Evolutionary conservation across 2,329 filamentous ascomycete species (phyloP).

Genomic region (Ceratocystis harringtonii): DNA sequence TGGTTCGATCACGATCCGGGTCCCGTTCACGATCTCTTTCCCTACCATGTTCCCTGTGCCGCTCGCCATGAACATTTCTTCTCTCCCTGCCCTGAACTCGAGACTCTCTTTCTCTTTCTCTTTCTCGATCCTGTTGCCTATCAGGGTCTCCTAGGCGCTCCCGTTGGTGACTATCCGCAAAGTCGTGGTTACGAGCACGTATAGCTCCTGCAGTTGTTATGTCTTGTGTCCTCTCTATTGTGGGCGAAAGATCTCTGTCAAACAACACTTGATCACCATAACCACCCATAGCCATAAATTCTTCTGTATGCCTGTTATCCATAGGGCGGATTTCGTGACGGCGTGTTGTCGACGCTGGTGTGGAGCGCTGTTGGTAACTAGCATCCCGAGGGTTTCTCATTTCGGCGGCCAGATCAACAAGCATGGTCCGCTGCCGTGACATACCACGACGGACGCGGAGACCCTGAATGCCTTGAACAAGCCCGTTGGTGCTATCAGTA

Average conservation of each 20-base stretch:
- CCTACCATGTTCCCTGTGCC: neutral
- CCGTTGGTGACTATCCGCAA: neutral
- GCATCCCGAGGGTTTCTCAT: neutral
- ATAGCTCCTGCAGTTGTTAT: slow-evolving; percentile 8
- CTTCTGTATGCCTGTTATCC: slow-evolving; percentile 49
- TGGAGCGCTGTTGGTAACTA: neutral
- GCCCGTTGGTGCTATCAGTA: slow-evolving; percentile 78
- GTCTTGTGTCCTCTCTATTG: slow-evolving; percentile 25
- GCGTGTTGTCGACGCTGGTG: slow-evolving; percentile 24
- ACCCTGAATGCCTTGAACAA: slow-evolving; percentile 70
- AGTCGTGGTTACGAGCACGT: neutral
- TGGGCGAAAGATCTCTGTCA: slow-evolving; percentile 30
- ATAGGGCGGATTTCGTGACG: slow-evolving; percentile 49
- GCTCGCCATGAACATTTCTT: neutral
- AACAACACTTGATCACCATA: slow-evolving; percentile 72
- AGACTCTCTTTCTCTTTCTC: slow-evolving; percentile 2
- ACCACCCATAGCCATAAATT: slow-evolving; percentile 75
- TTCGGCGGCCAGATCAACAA: slow-evolving; percentile 29
- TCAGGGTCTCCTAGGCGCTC: neutral
- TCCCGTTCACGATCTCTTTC: slow-evolving; percentile 1
- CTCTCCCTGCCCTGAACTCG: neutral
- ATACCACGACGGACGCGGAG: slow-evolving; percentile 76
- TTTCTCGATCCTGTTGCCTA: neutral
- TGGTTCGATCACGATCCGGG: neutral
- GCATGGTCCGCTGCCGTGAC: slow-evolving; percentile 66